Evolutionary conservation across 2,329 filamentous ascomycete genomes (phyloP).

Genomic region (Massarina eburnea): DNA sequence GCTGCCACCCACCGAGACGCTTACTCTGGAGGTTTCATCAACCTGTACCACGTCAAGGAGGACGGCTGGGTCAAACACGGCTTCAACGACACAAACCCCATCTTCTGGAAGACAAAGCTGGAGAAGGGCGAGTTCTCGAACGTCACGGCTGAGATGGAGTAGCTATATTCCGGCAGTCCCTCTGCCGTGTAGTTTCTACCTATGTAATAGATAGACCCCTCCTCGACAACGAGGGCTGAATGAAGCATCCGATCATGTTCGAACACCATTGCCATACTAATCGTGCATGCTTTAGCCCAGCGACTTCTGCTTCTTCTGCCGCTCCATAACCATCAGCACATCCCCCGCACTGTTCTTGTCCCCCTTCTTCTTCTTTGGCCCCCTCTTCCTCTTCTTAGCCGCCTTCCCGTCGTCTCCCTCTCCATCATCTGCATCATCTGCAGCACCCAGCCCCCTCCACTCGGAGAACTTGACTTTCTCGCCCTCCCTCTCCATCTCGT

Average conservation of each 20-base stretch:
- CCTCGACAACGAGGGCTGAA: not conserved
- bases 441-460: constrained; percentile 59
- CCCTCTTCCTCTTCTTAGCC: constrained; percentile 69
- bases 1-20: constrained; percentile 96
- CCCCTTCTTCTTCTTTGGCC: constrained; percentile 73
- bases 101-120: constrained; percentile 99
- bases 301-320: constrained; percentile 50
- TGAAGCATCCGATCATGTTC: not conserved
- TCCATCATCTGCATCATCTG: constrained; percentile 52
- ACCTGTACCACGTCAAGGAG: constrained; percentile 98
- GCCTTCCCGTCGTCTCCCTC: constrained; percentile 46
- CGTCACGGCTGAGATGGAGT: constrained; percentile 77
- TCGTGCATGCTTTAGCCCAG: constrained; percentile 8
- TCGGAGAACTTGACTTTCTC: constrained; percentile 67
- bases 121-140: constrained; percentile 98
- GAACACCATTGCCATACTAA: not conserved
- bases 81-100: constrained; percentile 96
- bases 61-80: constrained; percentile 98
- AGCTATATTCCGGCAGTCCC: constrained; percentile 17
- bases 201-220: constrained; percentile 15
- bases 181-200: constrained; percentile 13
- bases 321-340: constrained; percentile 77
- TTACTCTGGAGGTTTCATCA: constrained; percentile 98
- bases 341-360: constrained; percentile 78
- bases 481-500: constrained; percentile 67